A percentile compares a stretch with the other conserved stretches of the same genome.
These are phyloP conservation scores for Cantharellus cinnabarinus DNA, from an alignment of 768 basidiomycete species.

Conservation along the genomic window DNA sequence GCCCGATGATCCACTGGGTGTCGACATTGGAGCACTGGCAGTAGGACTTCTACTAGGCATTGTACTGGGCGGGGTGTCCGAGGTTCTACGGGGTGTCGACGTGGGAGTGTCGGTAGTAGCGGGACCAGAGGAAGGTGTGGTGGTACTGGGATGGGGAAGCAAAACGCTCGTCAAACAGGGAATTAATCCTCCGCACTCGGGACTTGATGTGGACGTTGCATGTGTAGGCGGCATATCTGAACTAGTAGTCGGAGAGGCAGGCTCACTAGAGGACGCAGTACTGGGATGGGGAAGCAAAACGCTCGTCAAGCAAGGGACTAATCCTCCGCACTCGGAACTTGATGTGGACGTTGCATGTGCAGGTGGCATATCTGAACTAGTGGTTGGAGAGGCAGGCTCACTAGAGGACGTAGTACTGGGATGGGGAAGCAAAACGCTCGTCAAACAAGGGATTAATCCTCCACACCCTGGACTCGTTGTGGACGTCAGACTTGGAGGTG, in stretches of 20 bases:
- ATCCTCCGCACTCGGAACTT: not conserved
- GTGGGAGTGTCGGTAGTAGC: not conserved
- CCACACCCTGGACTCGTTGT: not conserved
- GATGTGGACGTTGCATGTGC: not conserved
- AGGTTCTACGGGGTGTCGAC: constrained; percentile 11
- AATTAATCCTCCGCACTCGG: not conserved
- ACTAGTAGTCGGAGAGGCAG: not conserved
- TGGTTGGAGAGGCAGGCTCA: not conserved
- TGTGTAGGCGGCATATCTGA: constrained; percentile 1
- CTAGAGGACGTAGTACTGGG: constrained; percentile 2
- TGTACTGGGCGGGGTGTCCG: constrained; percentile 11
- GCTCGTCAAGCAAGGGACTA: not conserved
- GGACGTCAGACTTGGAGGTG: constrained; percentile 2
- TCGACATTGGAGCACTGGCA: not conserved
- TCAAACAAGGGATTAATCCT: not conserved
- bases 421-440: not conserved
- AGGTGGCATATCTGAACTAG: constrained; percentile 1
- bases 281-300: not conserved
- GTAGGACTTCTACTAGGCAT: constrained; percentile 11
- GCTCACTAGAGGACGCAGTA: not conserved
- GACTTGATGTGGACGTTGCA: not conserved
- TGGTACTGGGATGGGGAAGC: constrained; percentile 2
- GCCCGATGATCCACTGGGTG: not conserved
- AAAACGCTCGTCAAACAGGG: not conserved
- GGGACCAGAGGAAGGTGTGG: not conserved